Evolutionary conservation across 2,329 filamentous ascomycete genomes (phyloP).

Genomic region (Gliomastix tumulicola): DNA sequence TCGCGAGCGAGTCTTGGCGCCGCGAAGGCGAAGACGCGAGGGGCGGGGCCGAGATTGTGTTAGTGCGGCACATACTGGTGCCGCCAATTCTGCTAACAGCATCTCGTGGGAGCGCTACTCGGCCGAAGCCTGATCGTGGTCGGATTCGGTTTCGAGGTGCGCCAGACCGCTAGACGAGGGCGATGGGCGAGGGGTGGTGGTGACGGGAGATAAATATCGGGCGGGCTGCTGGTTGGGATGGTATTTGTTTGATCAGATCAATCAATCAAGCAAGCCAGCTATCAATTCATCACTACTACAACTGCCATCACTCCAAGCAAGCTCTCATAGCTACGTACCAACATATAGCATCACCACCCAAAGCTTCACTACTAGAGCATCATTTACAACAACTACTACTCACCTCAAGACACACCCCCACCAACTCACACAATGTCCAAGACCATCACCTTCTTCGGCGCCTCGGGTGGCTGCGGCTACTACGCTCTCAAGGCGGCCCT

Average conservation of each 20-base stretch:
- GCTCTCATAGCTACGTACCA: background rate
- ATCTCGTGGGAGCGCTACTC: no score
- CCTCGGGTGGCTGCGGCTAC: conserved; percentile 32
- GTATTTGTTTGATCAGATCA: background rate
- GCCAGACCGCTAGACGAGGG: no score
- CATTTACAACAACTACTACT: background rate
- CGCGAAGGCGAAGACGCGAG: no score
- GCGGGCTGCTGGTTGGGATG: background rate
- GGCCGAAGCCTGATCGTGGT: no score
- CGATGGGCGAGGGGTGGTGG: no score
- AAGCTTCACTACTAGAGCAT: background rate
- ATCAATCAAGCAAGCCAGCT: background rate
- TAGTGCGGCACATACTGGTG: no score
- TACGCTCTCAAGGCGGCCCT: conserved; percentile 26
- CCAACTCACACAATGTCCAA: conserved; percentile 3
- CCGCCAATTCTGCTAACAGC: no score
- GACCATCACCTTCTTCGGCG: conserved; percentile 26
- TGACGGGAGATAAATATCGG: background rate
- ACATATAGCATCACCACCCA: no score
- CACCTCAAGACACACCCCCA: conserved; percentile 1
- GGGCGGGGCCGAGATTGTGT: no score
- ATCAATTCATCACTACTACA: background rate
- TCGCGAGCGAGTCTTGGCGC: no score
- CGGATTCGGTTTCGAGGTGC: no score
- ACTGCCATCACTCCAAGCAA: background rate